Percentiles rank a stretch among this genome's conserved stretches.
phyloP scores from a whole-genome alignment of 306 rosid species.

The Quercus robur region DNA sequence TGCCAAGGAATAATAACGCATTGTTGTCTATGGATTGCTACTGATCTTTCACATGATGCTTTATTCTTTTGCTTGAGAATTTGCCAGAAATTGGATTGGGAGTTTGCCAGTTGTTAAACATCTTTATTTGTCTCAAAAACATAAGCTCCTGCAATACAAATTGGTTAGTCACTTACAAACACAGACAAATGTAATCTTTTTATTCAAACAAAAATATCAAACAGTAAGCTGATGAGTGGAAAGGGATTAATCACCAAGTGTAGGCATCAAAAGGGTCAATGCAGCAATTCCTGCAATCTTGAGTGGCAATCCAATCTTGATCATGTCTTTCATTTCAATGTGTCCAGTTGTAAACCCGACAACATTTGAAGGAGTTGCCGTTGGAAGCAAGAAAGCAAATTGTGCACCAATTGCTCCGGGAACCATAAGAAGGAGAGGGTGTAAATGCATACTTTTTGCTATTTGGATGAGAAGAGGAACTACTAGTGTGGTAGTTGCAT shows the following conservation, averaged over 20 bases:
- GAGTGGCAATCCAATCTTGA: slow-evolving; percentile 69
- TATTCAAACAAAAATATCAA: not conserved
- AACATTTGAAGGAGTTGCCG: slow-evolving; percentile 75
- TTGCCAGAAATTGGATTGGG: not conserved
- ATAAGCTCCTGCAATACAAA: slow-evolving; percentile 49
- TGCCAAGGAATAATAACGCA: no score
- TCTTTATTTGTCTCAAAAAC: slow-evolving; percentile 52
- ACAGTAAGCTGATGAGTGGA: not conserved
- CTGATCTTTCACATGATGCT: no score
- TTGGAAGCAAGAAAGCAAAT: slow-evolving; percentile 75
- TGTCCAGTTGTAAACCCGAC: slow-evolving; percentile 82
- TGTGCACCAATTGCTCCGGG: slow-evolving; percentile 85
- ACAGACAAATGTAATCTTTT: not conserved
- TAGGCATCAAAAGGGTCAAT: slow-evolving; percentile 68
- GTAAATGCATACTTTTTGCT: slow-evolving; percentile 58
- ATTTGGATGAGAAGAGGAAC: slow-evolving; percentile 64
- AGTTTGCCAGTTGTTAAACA: slow-evolving; percentile 6
- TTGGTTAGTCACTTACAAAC: not conserved
- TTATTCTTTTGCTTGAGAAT: not conserved
- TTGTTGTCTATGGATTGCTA: no score
- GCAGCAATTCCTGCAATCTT: slow-evolving; percentile 59
- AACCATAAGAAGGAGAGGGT: slow-evolving; percentile 76
- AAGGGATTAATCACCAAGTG: slow-evolving; percentile 50
- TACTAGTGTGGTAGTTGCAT: slow-evolving; percentile 78
- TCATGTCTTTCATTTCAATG: slow-evolving; percentile 67